Evolutionary conservation across 2,329 filamentous ascomycete species (phyloP), one percentile per base, ranked within the genome.

Genomic region (Zymoseptoria tritici): DNA sequence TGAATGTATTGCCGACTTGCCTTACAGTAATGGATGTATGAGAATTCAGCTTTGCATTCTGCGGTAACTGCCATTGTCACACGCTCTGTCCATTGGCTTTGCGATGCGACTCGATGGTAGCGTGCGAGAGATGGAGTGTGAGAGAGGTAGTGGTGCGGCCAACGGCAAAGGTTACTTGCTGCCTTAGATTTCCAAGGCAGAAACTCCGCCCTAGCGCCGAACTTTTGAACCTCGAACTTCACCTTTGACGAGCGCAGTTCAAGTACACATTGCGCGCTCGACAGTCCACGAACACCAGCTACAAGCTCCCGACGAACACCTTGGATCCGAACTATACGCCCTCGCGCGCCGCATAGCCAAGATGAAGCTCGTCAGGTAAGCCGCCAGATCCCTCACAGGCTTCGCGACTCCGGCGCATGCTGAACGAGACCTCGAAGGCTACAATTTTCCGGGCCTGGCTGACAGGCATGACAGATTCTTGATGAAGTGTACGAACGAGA

Each of bases 401-500:
- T 66, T 58, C 59, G 59, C 62, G 63, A 57, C 65, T 11, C 49
- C 66, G 61, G 73, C 74, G 75, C 70, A 72, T 74, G 76, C 77
- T 80, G 76, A 82, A 79, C 77, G 76, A 70, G 59, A 68, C 54
- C 67, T 64, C 68, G 68, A 77, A 78, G 76, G 77, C 74, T 72
- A 68, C 68, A 60, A 62, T 67, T 62, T 67, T 59, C 68, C 69
- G 64, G 71, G 71, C 69, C 71, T 73, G 71, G 65, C 66, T 72
- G 64, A 71, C 66, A 57, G 62, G 57, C 61, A 56, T 61, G 66
- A 63, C 76, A 97, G 94, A 76, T 99, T 99, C 77, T 82, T 99
- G 70, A 97, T 97, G 93, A 99, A 99, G 83, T 97, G 93, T 78
- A 87, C 90, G 77, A 97, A 97, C 78, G 94, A 99, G 81, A 96